Evolutionary conservation across 2,329 filamentous ascomycete genomes (phyloP).

Genomic region (Parastagonospora avenae): DNA sequence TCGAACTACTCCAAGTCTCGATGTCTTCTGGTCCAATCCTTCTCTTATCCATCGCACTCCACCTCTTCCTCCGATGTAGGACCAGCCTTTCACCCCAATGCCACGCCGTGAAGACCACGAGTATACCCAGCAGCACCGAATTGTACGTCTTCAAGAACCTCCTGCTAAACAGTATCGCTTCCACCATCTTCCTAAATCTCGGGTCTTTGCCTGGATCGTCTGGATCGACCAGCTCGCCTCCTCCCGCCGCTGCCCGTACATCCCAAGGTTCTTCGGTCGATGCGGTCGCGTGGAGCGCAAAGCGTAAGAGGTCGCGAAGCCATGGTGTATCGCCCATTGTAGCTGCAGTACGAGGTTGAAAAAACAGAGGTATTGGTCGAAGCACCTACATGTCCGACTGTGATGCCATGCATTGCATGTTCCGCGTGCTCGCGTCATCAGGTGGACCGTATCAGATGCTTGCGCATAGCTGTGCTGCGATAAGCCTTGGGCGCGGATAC

Average conservation of each 20-base stretch:
- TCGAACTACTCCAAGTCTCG: constrained; percentile 46
- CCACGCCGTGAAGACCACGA: constrained; percentile 45
- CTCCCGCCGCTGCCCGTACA: constrained; percentile 6
- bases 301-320: constrained; percentile 29
- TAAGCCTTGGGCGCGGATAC: constrained; percentile 10
- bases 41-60: neutral
- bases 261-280: constrained; percentile 24
- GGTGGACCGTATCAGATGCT: constrained; percentile 8
- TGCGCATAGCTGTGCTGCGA: constrained; percentile 8
- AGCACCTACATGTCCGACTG: constrained; percentile 10
- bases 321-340: constrained; percentile 21
- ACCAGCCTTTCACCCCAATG: constrained; percentile 43
- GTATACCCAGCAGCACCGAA: constrained; percentile 41
- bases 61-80: constrained; percentile 18
- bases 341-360: constrained; percentile 4
- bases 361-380: neutral
- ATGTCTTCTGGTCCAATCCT: constrained; percentile 5
- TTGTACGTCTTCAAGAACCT: constrained; percentile 50
- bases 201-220: constrained; percentile 45
- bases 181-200: constrained; percentile 42
- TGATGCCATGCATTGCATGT: neutral
- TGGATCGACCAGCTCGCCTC: constrained; percentile 24
- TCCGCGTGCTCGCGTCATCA: constrained; percentile 17
- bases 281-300: constrained; percentile 31
- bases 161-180: constrained; percentile 47